phyloP scores from a whole-genome alignment of 148 eudicot species.

The Salicornia ramosissima region DNA sequence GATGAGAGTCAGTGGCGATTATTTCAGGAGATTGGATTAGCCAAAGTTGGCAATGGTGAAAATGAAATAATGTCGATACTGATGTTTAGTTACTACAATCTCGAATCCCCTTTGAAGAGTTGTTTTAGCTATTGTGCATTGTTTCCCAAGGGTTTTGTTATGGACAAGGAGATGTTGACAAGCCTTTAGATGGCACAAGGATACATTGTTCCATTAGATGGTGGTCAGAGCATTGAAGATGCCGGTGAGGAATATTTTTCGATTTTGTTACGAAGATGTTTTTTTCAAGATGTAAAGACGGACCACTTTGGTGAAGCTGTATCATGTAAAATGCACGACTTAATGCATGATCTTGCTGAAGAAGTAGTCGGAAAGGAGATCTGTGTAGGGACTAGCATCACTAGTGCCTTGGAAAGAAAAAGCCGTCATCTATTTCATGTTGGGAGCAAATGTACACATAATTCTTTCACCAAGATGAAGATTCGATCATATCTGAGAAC shows the following conservation, averaged over 20 bases:
- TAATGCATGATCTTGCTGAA: neutral
- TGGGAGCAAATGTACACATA: neutral
- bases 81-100: neutral
- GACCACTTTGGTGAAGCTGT: neutral
- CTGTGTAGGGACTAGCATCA: no score
- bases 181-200: conserved; percentile 3
- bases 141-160: neutral
- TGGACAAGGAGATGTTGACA: neutral
- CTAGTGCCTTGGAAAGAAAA: neutral
- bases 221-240: neutral
- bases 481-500: conserved; percentile 15
- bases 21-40: neutral
- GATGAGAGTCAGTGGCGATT: neutral
- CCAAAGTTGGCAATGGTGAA: neutral
- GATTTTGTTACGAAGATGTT: neutral
- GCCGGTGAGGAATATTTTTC: neutral
- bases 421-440: neutral
- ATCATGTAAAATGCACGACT: conserved; percentile 21
- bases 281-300: neutral
- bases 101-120: neutral
- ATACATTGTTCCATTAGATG: neutral
- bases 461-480: neutral
- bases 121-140: neutral
- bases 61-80: neutral
- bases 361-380: neutral